Percentiles rank a stretch among this genome's conserved stretches.
Conservation (phyloP, 169 alveolate genomes). For the Plasmodium gaboni region DNA sequence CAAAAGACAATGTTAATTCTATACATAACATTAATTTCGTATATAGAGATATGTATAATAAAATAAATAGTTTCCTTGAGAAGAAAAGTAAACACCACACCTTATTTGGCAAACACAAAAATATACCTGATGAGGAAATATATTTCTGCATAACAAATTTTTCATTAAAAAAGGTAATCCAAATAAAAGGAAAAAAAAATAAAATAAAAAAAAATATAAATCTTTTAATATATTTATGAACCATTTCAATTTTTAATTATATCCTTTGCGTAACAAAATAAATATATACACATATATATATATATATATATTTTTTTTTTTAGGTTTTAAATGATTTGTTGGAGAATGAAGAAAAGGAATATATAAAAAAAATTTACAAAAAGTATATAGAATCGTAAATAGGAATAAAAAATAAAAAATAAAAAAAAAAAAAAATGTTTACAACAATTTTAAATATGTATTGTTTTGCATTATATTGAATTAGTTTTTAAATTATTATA, state of each 20-base stretch:
- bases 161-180: constrained; percentile 46
- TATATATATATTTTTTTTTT: background rate
- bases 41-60: constrained; percentile 38
- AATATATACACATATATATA: too few species aligned
- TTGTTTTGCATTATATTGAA: too few species aligned
- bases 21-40: constrained; percentile 62
- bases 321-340: constrained; percentile 60
- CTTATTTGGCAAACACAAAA: constrained; percentile 16
- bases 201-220: background rate
- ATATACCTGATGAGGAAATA: constrained; percentile 21
- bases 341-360: constrained; percentile 64
- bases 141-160: constrained; percentile 37
- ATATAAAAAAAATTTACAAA: constrained; percentile 55
- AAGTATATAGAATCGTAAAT: constrained; percentile 48
- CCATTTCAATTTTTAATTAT: too few species aligned
- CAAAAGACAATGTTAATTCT: constrained; percentile 25
- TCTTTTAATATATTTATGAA: too few species aligned
- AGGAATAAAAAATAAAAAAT: background rate
- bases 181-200: background rate
- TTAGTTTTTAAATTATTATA: too few species aligned
- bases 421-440: background rate
- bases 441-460: too few species aligned
- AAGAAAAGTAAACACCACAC: constrained; percentile 2
- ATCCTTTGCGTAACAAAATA: too few species aligned
- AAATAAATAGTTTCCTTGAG: constrained; percentile 14